Evolutionary conservation across 371 early-diverging fungal genomes (phyloP), one percentile per base, ranked within the genome.

Genomic region (Mortierella sp.): DNA sequence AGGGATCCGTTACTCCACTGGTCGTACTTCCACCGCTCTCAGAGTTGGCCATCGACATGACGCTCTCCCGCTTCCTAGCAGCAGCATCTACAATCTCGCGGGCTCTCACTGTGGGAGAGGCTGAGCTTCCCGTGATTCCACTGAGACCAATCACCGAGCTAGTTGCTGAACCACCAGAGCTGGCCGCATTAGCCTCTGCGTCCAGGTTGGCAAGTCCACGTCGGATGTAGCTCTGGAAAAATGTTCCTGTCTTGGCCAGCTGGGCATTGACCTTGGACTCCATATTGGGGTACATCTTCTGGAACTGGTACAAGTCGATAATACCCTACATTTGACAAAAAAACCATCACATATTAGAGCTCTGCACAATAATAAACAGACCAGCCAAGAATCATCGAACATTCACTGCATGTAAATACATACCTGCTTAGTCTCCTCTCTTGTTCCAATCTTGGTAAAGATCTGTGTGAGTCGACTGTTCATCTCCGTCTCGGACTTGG

Each of bases 211-310:
- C 88, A 26, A 92, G 79, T 9, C 90, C 91, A 34, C 96, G 88
- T 29, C 91, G 88, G 64, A 96, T 96, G 73, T 96, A 96, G 40
- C 92, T 91, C 82, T 94, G 93, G 79, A 96, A 95, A 72, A 92
- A 94, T 0, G 86, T 87, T 4, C 94, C 93, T 0, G 93, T 92
- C 64, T 89, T 88, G 29, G 89, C 79, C 24, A 95, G 77, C 65
- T 91, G 89, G 1, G 86, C 88, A 78, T 91, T 90, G 10, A 95
- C 91, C 66, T 88, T 89, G 53, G 84, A 72, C 80, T 93, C 90
- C 67, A 94, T 90, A 14, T 86, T 75, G 24, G 91, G 92, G 77
- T 95, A 90, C 71, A 86, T 84, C 83, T 93, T 92, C 79, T 93
- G 94, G 85, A 95, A 94, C 63, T 90, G 91, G 76, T 95, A 94